phyloP scores from a whole-genome alignment of 169 alveolate species.

The Babesia ovata region DNA sequence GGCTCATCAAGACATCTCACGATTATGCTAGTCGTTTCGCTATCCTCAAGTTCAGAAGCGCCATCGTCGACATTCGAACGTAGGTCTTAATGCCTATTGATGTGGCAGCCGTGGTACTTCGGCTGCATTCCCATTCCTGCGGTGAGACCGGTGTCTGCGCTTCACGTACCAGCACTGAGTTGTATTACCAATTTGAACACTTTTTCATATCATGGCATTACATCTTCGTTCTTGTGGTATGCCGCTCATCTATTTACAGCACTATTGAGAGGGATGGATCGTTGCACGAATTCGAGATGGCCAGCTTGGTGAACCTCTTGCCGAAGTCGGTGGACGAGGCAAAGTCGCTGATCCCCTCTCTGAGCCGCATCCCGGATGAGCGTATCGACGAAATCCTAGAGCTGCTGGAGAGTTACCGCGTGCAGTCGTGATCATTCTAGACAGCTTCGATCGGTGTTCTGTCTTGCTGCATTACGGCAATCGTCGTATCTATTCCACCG shows the following conservation, averaged over 20 bases:
- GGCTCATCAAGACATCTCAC: conserved; percentile 78
- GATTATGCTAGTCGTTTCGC: conserved; percentile 82
- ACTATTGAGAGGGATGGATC: conserved; percentile 85
- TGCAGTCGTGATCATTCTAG: conserved; percentile 43
- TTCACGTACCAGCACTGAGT: too few species aligned
- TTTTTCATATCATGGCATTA: too few species aligned
- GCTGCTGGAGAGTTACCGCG: conserved; percentile 66
- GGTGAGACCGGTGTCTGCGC: too few species aligned
- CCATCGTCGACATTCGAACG: conserved; percentile 83
- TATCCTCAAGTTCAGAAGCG: conserved; percentile 76
- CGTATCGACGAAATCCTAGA: conserved; percentile 61
- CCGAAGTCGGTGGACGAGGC: conserved; percentile 88
- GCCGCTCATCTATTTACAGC: conserved; percentile 56
- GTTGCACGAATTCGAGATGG: conserved; percentile 87
- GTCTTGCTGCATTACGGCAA: background rate
- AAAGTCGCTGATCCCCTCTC: conserved; percentile 69
- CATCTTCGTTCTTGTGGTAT: too few species aligned
- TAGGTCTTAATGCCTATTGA: conserved; percentile 22
- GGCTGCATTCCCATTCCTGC: background rate
- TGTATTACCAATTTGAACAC: too few species aligned
- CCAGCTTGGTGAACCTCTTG: conserved; percentile 83
- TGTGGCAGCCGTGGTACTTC: background rate
- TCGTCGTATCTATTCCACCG: background rate
- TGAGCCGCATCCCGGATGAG: conserved; percentile 65
- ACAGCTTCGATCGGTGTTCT: background rate